Percentiles rank a stretch among this genome's conserved stretches.
These are phyloP conservation scores for Platanthera guangdongensis DNA, from an alignment of 106 monocot species.

Conservation along the genomic window DNA sequence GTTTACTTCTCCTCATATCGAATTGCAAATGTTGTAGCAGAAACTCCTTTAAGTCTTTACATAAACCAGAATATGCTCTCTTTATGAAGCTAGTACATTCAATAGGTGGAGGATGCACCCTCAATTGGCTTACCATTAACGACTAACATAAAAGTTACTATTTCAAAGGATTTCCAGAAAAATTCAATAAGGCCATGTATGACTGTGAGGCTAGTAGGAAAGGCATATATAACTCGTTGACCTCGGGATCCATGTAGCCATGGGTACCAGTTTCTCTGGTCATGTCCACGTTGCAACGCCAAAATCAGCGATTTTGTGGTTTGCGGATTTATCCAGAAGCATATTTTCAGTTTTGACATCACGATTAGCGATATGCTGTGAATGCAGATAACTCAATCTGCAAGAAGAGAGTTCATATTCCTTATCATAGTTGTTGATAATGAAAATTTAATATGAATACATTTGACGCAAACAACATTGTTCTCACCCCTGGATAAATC, in stretches of 20 bases:
- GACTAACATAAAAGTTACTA: too few relatives aligned
- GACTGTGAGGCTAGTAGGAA: too few relatives aligned
- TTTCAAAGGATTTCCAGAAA: too few relatives aligned
- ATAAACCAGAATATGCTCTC: conserved; percentile 33
- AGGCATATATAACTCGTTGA: neutral
- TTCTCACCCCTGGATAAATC: conserved; percentile 54
- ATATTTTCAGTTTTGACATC: conserved; percentile 88
- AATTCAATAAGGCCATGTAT: too few relatives aligned
- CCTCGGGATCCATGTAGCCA: conserved; percentile 84
- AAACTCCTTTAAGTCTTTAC: conserved; percentile 36
- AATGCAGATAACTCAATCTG: conserved; percentile 78
- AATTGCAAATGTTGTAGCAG: conserved; percentile 10
- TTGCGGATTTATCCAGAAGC: conserved; percentile 40
- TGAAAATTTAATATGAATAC: too few relatives aligned
- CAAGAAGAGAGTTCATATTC: neutral
- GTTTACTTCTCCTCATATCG: conserved; percentile 44
- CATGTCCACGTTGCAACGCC: conserved; percentile 43
- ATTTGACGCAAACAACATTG: too few relatives aligned
- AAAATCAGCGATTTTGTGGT: conserved; percentile 58
- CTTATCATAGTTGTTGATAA: too few relatives aligned
- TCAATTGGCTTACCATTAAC: too few relatives aligned
- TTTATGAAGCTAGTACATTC: conserved; percentile 44
- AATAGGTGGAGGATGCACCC: conserved; percentile 31
- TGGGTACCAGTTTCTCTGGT: conserved; percentile 65
- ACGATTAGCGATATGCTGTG: conserved; percentile 62